phyloP scores from a whole-genome alignment of 805 yeast species.

The Dipodascus albidus region DNA sequence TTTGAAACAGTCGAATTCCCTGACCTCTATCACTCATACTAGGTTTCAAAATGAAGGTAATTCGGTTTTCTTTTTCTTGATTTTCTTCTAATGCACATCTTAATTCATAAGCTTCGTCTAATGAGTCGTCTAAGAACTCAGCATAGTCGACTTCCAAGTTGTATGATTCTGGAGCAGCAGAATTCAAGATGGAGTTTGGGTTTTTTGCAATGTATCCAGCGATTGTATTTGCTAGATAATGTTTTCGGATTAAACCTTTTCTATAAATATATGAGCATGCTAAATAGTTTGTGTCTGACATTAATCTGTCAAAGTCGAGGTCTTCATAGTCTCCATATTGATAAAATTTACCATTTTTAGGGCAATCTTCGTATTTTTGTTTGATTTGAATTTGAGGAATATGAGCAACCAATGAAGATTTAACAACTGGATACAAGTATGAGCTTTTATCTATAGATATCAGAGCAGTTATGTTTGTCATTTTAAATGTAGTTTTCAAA shows the following conservation, averaged over 20 bases:
- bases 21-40: constrained; percentile 97
- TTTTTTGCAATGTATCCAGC: constrained; percentile 62
- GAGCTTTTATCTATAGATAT: constrained; percentile 28
- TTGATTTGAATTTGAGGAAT: constrained; percentile 27
- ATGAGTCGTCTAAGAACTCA: constrained; percentile 85
- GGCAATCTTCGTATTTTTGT: constrained; percentile 8
- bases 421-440: constrained; percentile 33
- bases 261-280: constrained; percentile 78
- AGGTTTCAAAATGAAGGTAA: constrained; percentile 84
- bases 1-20: constrained; percentile 76
- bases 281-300: constrained; percentile 39
- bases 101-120: constrained; percentile 86
- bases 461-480: too few species aligned
- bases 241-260: constrained; percentile 85
- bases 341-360: constrained; percentile 31
- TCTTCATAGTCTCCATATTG: constrained; percentile 91
- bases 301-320: constrained; percentile 58
- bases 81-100: constrained; percentile 60
- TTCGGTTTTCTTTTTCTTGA: constrained; percentile 16
- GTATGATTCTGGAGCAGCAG: constrained; percentile 63
- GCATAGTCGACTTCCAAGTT: constrained; percentile 88
- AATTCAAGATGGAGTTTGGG: constrained; percentile 49
- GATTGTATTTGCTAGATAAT: constrained; percentile 78
- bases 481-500: too few species aligned
- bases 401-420: constrained; percentile 21